Conservation (phyloP, 1,139 yeast species). For the Kodamaea suecica region DNA sequence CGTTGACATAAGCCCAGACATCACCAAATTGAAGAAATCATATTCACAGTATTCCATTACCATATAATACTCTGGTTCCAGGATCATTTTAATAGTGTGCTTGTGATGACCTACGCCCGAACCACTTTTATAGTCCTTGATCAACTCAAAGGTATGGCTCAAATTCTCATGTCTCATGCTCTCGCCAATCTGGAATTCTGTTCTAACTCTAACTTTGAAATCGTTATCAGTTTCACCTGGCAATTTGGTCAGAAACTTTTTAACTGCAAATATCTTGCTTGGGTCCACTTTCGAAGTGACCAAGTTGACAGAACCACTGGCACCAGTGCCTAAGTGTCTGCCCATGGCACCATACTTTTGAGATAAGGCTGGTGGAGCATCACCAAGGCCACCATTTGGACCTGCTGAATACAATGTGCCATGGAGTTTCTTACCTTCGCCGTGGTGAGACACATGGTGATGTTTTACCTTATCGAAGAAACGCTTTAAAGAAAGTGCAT, state of each 20-base stretch:
- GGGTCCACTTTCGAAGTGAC: conserved; percentile 49
- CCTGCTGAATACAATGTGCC: conserved; percentile 7
- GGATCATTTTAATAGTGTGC: conserved; percentile 17
- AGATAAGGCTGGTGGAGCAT: conserved; percentile 14
- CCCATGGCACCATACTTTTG: conserved; percentile 60
- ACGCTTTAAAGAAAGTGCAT: conserved; percentile 30
- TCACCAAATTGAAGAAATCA: conserved; percentile 74
- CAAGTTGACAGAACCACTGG: conserved; percentile 71
- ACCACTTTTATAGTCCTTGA: conserved; percentile 36
- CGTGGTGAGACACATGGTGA: conserved; percentile 12
- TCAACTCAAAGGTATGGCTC: conserved; percentile 60
- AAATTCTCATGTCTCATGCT: conserved; percentile 59
- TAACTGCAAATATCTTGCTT: conserved; percentile 57
- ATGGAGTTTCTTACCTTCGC: conserved; percentile 13
- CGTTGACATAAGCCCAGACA: conserved; percentile 63
- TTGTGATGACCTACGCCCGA: conserved; percentile 4
- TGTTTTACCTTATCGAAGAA: conserved; percentile 40
- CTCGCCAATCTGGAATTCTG: conserved; percentile 66
- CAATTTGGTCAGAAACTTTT: conserved; percentile 58
- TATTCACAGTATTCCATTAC: conserved; percentile 75
- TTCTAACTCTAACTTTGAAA: conserved; percentile 59
- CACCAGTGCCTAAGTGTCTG: conserved; percentile 65
- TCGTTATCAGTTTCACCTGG: conserved; percentile 52
- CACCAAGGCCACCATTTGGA: conserved; percentile 1
- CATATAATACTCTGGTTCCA: conserved; percentile 48